phyloP scores from a whole-genome alignment of 495 filamentous ascomycete species.

The Penicillium lagena region DNA sequence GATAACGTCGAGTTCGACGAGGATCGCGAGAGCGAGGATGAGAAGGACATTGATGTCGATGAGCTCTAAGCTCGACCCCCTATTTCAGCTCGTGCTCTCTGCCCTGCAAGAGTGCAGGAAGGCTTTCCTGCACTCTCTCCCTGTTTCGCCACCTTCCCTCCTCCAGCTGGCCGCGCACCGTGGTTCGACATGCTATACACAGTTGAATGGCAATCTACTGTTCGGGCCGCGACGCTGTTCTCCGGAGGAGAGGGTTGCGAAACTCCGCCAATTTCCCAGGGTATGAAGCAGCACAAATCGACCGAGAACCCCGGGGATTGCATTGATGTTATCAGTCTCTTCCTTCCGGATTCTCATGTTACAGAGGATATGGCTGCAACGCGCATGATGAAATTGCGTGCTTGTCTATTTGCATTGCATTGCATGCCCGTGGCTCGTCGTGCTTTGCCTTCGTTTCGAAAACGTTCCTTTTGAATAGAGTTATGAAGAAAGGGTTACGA shows the following conservation, averaged over 20 bases:
- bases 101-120: conserved; percentile 26
- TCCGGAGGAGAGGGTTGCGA: neutral
- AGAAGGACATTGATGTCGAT: conserved; percentile 56
- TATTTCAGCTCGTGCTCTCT: conserved; percentile 18
- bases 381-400: conserved; percentile 26
- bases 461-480: conserved; percentile 28
- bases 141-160: conserved; percentile 17
- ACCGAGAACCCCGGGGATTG: neutral
- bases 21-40: conserved; percentile 50
- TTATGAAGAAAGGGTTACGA: conserved; percentile 36
- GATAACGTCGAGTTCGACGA: conserved; percentile 58
- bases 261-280: conserved; percentile 20
- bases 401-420: conserved; percentile 19
- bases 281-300: conserved; percentile 15
- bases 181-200: conserved; percentile 7
- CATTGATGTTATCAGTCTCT: too few relatives aligned
- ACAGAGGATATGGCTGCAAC: conserved; percentile 26
- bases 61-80: conserved; percentile 42
- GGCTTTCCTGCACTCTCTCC: conserved; percentile 16
- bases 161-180: conserved; percentile 14
- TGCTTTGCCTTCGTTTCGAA: conserved; percentile 32
- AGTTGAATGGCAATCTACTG: conserved; percentile 1
- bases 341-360: conserved; percentile 3
- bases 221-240: conserved; percentile 7
- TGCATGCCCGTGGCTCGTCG: conserved; percentile 28